These are phyloP conservation scores for Candida nonsorbophila DNA, from an alignment of 805 yeast genomes.

Conservation along the genomic window DNA sequence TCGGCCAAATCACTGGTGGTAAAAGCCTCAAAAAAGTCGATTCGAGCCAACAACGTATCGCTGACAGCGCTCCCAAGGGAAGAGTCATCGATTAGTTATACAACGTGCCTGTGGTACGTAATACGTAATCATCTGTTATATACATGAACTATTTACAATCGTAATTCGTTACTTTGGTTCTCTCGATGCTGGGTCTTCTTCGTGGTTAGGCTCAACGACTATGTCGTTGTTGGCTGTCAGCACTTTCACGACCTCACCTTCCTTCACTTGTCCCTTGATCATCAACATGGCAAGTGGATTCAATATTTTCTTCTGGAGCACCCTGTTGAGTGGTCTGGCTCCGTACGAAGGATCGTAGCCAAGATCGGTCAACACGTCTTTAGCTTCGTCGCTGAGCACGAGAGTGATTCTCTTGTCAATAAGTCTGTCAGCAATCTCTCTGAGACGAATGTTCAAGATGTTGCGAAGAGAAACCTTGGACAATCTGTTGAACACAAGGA, in stretches of 20 bases:
- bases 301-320: constrained; percentile 75
- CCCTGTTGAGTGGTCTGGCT: constrained; percentile 91
- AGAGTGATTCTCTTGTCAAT: constrained; percentile 69
- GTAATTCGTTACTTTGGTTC: not conserved
- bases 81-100: constrained; percentile 25
- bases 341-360: constrained; percentile 94
- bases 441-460: constrained; percentile 80
- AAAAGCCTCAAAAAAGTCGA: constrained; percentile 46
- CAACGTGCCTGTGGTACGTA: not conserved
- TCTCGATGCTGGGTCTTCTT: constrained; percentile 7
- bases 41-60: constrained; percentile 41
- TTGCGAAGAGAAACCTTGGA: constrained; percentile 68
- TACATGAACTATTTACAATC: constrained; percentile 3
- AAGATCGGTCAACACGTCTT: constrained; percentile 69
- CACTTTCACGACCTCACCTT: constrained; percentile 27
- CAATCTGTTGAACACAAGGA: constrained; percentile 87
- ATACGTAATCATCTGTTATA: not conserved
- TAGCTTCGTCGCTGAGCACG: constrained; percentile 56
- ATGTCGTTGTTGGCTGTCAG: constrained; percentile 19
- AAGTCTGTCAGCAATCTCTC: constrained; percentile 76
- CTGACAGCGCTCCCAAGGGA: constrained; percentile 46
- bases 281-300: constrained; percentile 82
- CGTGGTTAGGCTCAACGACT: constrained; percentile 27
- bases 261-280: constrained; percentile 70
- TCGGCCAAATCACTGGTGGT: constrained; percentile 57